These are phyloP conservation scores for Thalia dealbata DNA, from an alignment of 176 grass and related monocot genomes.

Conservation along the genomic window DNA sequence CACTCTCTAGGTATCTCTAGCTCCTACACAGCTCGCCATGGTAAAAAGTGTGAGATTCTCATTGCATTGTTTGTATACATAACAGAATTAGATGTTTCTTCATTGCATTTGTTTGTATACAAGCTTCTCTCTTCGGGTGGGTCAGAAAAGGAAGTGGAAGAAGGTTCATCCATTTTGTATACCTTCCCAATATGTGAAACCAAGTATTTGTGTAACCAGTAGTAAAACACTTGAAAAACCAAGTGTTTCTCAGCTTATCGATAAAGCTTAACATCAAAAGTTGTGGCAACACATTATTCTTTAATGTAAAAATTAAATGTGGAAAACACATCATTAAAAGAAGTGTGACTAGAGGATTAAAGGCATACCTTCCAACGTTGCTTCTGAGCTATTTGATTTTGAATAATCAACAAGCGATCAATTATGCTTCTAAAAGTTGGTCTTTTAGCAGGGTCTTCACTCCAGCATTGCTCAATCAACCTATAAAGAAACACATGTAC, in stretches of 20 bases:
- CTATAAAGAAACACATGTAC: conserved; percentile 23
- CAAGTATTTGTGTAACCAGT: too few relatives aligned
- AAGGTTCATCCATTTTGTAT: too few relatives aligned
- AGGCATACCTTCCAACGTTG: conserved; percentile 69
- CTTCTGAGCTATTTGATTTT: conserved; percentile 45
- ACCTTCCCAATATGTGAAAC: too few relatives aligned
- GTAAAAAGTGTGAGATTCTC: too few relatives aligned
- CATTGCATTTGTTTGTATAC: neutral
- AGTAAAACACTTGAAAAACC: too few relatives aligned
- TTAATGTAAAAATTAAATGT: conserved; percentile 1
- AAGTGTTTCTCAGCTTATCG: too few relatives aligned
- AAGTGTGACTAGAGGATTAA: neutral
- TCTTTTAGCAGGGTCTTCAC: conserved; percentile 60
- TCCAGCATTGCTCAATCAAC: conserved; percentile 95
- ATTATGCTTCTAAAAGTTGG: conserved; percentile 73
- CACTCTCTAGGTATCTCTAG: neutral
- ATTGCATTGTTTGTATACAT: too few relatives aligned
- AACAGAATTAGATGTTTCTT: neutral
- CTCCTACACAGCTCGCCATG: neutral
- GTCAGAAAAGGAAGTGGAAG: too few relatives aligned
- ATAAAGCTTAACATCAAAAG: too few relatives aligned
- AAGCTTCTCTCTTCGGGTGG: neutral
- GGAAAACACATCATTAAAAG: neutral
- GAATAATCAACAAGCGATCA: conserved; percentile 45
- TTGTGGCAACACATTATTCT: too few relatives aligned